Base-by-base conservation (phyloP, 192 early-diverging fungal genomes). In the Lobosporangium transversale region DNA sequence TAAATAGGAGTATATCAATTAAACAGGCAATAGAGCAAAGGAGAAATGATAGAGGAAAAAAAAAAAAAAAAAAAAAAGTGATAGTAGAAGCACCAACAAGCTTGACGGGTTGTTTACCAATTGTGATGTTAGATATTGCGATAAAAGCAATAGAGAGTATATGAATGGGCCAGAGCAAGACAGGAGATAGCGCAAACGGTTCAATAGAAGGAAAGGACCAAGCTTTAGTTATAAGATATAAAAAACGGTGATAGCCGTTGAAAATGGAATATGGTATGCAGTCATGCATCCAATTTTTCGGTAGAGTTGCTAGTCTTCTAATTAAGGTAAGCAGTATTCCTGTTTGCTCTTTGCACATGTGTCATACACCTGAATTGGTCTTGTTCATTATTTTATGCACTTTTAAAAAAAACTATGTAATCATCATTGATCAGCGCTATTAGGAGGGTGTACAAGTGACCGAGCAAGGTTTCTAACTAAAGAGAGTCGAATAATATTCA, bases 401-500 rank as follows among this genome's bases (percentile, higher is more conserved):
- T n/a, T n/a, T n/a, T n/a, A n/a, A n/a, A n/a, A n/a, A n/a, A n/a
- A n/a, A n/a, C n/a, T n/a, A n/a, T n/a, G n/a, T n/a, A n/a, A n/a
- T n/a, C n/a, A n/a, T n/a, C n/a, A n/a, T n/a, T n/a, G n/a, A n/a
- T n/a, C n/a, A n/a, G n/a, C n/a, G n/a, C n/a, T n/a, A n/a, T n/a
- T n/a, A 21, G 68, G 53, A 47, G 43, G 51, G 37, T 76, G 73
- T 4, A 67, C 73, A 37, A 76, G 40, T 0, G 73, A 66, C 23
- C 73, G 58, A 3, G 73, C 64, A 18, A 76, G 58, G 45, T 76
- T 76, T 12, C 64, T 61, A 4, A 60, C 65, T 31, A 76, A 32
- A 11, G 73, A 67, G n/a, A 76, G 36, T 0, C 73, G 73, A 3
- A 76, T 12, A 43, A 57, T 37, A 45, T 66, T 37, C 44, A 76